Evolutionary conservation across 805 yeast genomes (phyloP), one percentile per base, ranked within the genome.

Genomic region (Teunomyces tritomae): DNA sequence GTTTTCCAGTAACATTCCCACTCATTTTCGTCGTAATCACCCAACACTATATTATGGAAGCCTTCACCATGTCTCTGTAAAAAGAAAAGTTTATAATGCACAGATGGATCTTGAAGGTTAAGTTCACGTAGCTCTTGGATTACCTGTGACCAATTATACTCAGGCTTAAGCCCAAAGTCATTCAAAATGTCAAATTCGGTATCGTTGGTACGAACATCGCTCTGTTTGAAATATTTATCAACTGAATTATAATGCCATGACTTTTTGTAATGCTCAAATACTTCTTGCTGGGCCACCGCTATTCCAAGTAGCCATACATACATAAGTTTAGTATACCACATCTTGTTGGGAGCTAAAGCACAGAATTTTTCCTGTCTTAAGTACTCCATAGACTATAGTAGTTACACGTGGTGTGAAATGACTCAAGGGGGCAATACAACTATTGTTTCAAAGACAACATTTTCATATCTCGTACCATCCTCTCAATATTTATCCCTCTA

Each of bases 21-120:
- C 5, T 61, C 58, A 3, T 33, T 30, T 2, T 13, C 13, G n/a
- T 46, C 28, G 39, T 55, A 62, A 13, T 46, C 14, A 4, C 17
- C 7, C 2, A 58, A 58, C 0, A 63, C 69, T 20, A 62, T 49
- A 45, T 67, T 67, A 47, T 67, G 73, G 45, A 49, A 62, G 8
- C 68, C 71, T 53, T 67, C 67, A 8, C 70, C 70, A 48, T 67
- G 73, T 46, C 73, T 53, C 32, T 62, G 67, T 7, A 67, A 44
- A 35, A 62, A 65, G 14, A 67, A 49, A 28, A 67, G 48, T 46
- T 65, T 67, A 46, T 58, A 56, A n/a, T 30, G 34, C 24, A 16
- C 11, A 20, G 20, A 8, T 28, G 33, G 34, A 9, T 46, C 39
- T 20, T 53, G 39, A 2, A 24, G 35, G 30, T 49, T 50, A 8